Percentiles rank a stretch among this genome's conserved stretches.
These are phyloP conservation scores for Rhododendron ovatum DNA, from an alignment of 148 eudicot genomes.

Conservation along the genomic window DNA sequence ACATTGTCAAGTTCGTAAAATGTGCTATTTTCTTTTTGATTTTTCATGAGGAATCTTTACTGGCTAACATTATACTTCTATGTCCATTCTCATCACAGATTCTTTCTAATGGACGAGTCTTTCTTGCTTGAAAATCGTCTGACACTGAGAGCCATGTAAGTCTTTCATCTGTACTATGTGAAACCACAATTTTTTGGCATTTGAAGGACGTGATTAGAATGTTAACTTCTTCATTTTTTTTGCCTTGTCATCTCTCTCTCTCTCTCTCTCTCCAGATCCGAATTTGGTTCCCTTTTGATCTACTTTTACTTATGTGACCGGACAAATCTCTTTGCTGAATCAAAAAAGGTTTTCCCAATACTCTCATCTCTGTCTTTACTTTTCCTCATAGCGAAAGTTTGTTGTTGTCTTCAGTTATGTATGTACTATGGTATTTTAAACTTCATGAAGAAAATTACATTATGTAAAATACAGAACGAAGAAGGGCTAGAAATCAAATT, in stretches of 20 bases:
- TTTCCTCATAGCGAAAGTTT: background rate
- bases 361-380: background rate
- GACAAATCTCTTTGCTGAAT: conserved; percentile 66
- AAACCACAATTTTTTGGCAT: background rate
- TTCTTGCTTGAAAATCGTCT: conserved; percentile 76
- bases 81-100: conserved; percentile 34
- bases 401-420: background rate
- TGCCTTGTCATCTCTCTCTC: background rate
- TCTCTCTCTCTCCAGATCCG: conserved; percentile 50
- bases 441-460: conserved; percentile 1
- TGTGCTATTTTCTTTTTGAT: background rate
- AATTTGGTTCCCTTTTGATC: conserved; percentile 64
- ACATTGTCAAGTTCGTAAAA: conserved; percentile 51
- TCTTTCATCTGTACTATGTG: conserved; percentile 16
- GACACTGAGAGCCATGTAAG: conserved; percentile 85
- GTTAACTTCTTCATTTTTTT: background rate
- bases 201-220: conserved; percentile 1
- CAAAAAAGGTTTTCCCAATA: conserved; percentile 54
- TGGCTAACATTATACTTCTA: conserved; percentile 7
- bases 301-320: conserved; percentile 90
- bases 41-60: background rate
- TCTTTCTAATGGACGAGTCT: conserved; percentile 67
- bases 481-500: background rate
- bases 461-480: background rate
- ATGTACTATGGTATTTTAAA: background rate